Conservation (phyloP, 257 asterid species). For the Gentiana straminea region DNA sequence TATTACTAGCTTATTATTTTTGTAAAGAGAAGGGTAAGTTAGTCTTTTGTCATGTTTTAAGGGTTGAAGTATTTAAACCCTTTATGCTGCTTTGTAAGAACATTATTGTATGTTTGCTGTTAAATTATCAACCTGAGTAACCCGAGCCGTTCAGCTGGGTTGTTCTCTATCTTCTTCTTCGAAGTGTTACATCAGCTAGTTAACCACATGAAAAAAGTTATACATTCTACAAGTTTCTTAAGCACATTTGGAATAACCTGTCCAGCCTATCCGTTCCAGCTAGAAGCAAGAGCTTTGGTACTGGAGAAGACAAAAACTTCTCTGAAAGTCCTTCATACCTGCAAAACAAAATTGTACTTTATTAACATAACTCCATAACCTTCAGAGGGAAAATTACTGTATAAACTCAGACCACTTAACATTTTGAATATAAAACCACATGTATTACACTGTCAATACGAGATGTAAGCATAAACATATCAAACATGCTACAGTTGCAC, state of each 20-base stretch:
- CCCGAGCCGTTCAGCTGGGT: too few species aligned
- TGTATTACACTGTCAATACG: not conserved
- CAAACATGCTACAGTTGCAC: not conserved
- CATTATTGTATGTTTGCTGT: too few species aligned
- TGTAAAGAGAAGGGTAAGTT: too few species aligned
- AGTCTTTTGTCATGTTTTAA: too few species aligned
- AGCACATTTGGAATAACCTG: conserved; percentile 37
- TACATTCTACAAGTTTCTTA: not conserved
- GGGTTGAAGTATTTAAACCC: too few species aligned
- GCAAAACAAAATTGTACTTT: conserved; percentile 18
- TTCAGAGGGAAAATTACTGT: conserved; percentile 3
- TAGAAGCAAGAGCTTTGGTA: conserved; percentile 85
- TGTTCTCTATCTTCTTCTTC: too few species aligned
- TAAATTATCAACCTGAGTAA: too few species aligned
- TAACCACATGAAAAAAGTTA: not conserved
- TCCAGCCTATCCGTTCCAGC: conserved; percentile 98
- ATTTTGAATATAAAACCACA: not conserved
- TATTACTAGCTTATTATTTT: too few species aligned
- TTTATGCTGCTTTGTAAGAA: too few species aligned
- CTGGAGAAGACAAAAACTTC: conserved; percentile 67
- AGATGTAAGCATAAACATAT: not conserved
- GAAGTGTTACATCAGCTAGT: too few species aligned
- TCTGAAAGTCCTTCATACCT: conserved; percentile 99
- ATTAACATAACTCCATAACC: not conserved
- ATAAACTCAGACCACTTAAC: not conserved